Base-by-base conservation (phyloP, 352 stramenopile species). In the Phytopythium delawarense region DNA sequence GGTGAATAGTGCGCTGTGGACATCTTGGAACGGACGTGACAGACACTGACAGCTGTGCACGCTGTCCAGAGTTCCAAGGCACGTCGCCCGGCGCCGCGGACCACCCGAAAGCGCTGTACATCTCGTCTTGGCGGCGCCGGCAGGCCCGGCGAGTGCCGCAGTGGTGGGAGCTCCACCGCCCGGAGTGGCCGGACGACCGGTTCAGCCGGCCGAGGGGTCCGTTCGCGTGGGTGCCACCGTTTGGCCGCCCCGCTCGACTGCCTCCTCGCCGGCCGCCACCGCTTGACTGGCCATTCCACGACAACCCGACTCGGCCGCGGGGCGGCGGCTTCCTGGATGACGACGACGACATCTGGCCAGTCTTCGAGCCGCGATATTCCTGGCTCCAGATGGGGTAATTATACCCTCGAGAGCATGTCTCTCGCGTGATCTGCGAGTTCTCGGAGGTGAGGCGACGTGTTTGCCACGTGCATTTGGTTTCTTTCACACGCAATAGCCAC, bases 61-160 rank as follows among this genome's bases (percentile, higher is more conserved):
- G 7, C 13, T 50, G 46, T 34, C 49, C 37, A 78, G 69, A 76
- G 39, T 78, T 63, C 23, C 65, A 49, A 2, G 32, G n/a, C n/a
- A 21, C 13, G 8, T 58, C 45, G 16, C 2, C 57, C 0, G 44
- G 57, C 20, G 20, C 20, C n/a, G 35, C 9, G 16, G 45, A 37
- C 16, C 34, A 74, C 12, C 51, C 52, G 15, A 76, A 72, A 50
- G 37, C 57, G 51, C 16, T 49, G 8, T 80, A 78, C 62, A 68
- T 61, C 16, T 35, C 57, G 13, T 40, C 54, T 13, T 73, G 65
- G 61, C 53, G 25, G 4, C 53, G 35, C 13, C 53, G 21, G 21
- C 35, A 20, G 15, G 7, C 34, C n/a, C 13, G 39, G 5, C 53
- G 42, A 37, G 7, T 16, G 6, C 48, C 48, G 7, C 13, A 16